Evolutionary conservation across 352 stramenopile species (phyloP).

Genomic region (Peronosclerospora sorghi): DNA sequence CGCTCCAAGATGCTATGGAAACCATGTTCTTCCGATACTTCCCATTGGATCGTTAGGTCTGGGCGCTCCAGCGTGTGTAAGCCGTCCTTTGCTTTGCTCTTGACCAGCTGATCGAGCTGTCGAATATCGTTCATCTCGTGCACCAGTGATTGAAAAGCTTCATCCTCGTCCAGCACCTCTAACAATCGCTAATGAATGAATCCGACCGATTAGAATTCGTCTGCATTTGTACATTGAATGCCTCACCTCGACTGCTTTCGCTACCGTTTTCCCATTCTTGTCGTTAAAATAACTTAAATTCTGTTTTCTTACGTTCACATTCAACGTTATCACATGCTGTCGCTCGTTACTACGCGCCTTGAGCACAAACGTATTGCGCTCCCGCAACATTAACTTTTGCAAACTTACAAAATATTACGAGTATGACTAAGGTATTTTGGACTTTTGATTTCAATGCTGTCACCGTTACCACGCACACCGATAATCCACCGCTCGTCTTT

Average conservation of each 20-base stretch:
- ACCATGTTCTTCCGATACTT: slow-evolving; percentile 35
- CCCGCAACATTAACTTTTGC: slow-evolving; percentile 25
- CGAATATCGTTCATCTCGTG: slow-evolving; percentile 35
- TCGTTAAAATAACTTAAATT: slow-evolving; percentile 50
- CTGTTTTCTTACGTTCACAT: slow-evolving; percentile 44
- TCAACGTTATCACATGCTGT: slow-evolving; percentile 41
- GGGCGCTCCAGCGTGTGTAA: slow-evolving; percentile 18
- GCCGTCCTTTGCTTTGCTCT: slow-evolving; percentile 24
- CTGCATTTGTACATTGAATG: background rate
- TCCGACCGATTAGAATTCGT: background rate
- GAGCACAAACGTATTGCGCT: slow-evolving; percentile 54
- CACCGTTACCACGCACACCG: slow-evolving; percentile 42
- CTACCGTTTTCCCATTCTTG: slow-evolving; percentile 5
- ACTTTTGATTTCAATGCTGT: slow-evolving; percentile 35
- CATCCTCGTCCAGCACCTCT: slow-evolving; percentile 36
- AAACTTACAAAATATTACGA: background rate
- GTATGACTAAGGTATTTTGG: background rate
- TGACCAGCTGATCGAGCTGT: slow-evolving; percentile 31
- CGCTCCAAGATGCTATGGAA: slow-evolving; percentile 42
- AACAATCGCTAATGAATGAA: slow-evolving; percentile 22
- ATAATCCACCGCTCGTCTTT: slow-evolving; percentile 21
- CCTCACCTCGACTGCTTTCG: slow-evolving; percentile 29
- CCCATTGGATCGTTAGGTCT: slow-evolving; percentile 49
- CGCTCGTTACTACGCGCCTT: slow-evolving; percentile 34
- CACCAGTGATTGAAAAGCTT: slow-evolving; percentile 42